phyloP scores from a whole-genome alignment of 2,329 filamentous ascomycete species.

The Fusarium succisae region DNA sequence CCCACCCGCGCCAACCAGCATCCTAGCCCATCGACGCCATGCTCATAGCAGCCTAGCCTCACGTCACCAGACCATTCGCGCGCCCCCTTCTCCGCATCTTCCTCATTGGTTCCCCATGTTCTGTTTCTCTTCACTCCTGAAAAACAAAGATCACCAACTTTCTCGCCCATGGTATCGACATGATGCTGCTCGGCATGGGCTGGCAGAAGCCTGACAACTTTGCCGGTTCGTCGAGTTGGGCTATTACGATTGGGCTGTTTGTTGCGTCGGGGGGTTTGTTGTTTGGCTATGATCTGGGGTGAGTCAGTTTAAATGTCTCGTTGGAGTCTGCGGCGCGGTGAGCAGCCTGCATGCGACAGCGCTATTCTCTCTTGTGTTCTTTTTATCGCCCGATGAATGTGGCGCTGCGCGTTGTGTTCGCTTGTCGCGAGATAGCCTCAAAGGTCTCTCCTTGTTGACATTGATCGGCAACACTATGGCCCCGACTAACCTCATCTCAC shows the following conservation, averaged over 20 bases:
- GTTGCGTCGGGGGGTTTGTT: slow-evolving; percentile 74
- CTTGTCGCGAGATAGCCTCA: not conserved
- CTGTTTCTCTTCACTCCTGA: not conserved
- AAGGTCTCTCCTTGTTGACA: slow-evolving; percentile 3
- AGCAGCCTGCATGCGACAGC: not conserved
- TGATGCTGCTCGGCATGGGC: slow-evolving; percentile 72
- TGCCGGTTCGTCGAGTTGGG: slow-evolving; percentile 75
- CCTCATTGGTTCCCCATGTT: not conserved
- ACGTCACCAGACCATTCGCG: not conserved
- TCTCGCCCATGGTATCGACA: slow-evolving; percentile 37
- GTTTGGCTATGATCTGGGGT: slow-evolving; percentile 77
- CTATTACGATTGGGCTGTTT: slow-evolving; percentile 76
- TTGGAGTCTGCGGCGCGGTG: not conserved
- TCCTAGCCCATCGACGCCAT: not conserved
- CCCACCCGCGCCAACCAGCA: too few species aligned
- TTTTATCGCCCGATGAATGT: not conserved
- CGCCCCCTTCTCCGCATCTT: not conserved
- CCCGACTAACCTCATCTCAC: slow-evolving; percentile 33
- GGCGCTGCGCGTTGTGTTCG: not conserved
- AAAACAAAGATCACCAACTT: not conserved
- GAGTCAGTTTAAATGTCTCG: slow-evolving; percentile 47
- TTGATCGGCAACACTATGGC: not conserved
- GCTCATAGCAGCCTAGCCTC: not conserved
- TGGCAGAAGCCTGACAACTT: slow-evolving; percentile 80
- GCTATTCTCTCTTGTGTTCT: not conserved